Evolutionary conservation across 768 basidiomycete genomes (phyloP), one percentile per base, ranked within the genome.

Genomic region (Gymnopilus dilepis): DNA sequence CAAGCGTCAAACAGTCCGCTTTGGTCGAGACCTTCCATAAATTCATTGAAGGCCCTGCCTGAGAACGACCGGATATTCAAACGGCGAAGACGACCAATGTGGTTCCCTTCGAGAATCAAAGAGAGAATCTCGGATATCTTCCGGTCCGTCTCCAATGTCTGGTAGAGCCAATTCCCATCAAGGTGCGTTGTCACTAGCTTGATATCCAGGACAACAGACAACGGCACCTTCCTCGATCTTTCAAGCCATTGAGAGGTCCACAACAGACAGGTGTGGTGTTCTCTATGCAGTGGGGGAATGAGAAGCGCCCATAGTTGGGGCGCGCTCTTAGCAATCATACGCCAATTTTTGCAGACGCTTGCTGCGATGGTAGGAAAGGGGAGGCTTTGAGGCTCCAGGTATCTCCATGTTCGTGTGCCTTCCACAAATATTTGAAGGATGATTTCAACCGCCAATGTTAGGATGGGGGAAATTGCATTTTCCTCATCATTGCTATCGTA

Each of bases 241-340:
- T 28, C 22, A 24, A 68, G 45, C 67, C 69, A 70, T 13, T 60
- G 38, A 40, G 60, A 54, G 1, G 61, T 66, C 65, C 66, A 61
- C 17, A 22, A 1, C 9, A 60, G 40, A 50, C 62, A 64, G 28
- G 17, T 41, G 8, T 51, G 24, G 13, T 17, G 17, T 26, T 57
- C 45, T 54, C 55, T 50, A n/a, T 66, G 60, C 11, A 69, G 21
- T 21, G 68, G 68, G 7, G 61, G 59, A 28, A 59, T 28, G 31
- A 67, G 58, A 34, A 62, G 58, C 15, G 59, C 42, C 68, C 68
- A 69, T 3, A 69, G 65, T 30, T 59, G 53, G n/a, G 68, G 68
- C 8, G 58, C 62, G 12, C 42, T 52, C 30, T 53, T 48, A 24
- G 68, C 64, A 11, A 69, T 34, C n/a, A 50, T 50, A 8, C 58